Evolutionary conservation across 257 asterid genomes (phyloP).

Genomic region (Capsicum chinense): DNA sequence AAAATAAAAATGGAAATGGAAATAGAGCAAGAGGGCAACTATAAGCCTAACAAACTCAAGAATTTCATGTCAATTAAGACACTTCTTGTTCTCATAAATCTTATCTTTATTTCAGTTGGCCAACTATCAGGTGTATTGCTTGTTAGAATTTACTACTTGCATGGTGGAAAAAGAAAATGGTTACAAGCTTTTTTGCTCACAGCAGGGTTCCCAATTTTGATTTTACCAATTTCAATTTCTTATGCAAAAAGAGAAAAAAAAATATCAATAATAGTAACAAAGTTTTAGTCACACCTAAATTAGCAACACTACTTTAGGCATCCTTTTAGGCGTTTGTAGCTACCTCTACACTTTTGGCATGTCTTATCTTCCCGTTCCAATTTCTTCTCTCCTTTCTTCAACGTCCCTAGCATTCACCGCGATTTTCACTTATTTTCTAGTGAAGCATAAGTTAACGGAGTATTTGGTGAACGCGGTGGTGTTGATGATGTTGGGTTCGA

Average conservation of each 20-base stretch:
- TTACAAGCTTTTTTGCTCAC: constrained; percentile 42
- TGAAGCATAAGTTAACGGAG: constrained; percentile 41
- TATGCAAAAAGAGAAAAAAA: background rate
- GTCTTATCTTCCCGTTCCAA: constrained; percentile 42
- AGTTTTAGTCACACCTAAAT: constrained; percentile 33
- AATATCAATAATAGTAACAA: background rate
- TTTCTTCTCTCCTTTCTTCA: constrained; percentile 40
- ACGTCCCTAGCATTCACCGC: constrained; percentile 42
- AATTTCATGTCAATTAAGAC: constrained; percentile 31
- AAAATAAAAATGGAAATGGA: background rate
- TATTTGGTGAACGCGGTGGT: constrained; percentile 39
- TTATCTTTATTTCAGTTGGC: constrained; percentile 34
- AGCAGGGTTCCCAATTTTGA: constrained; percentile 43
- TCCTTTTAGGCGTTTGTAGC: constrained; percentile 37
- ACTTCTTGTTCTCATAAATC: constrained; percentile 35
- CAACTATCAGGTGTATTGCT: constrained; percentile 43
- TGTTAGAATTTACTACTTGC: constrained; percentile 40
- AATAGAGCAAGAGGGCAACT: background rate
- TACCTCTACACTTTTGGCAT: constrained; percentile 43
- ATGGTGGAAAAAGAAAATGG: constrained; percentile 47
- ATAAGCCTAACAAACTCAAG: constrained; percentile 1
- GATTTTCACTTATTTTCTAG: constrained; percentile 37
- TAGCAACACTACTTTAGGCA: constrained; percentile 33
- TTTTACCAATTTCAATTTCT: constrained; percentile 40
- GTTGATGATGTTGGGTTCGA: constrained; percentile 44